Percentiles rank a stretch among this genome's conserved stretches.
Conservation (phyloP, 768 basidiomycete genomes). For the Asterophora lycoperdoides region DNA sequence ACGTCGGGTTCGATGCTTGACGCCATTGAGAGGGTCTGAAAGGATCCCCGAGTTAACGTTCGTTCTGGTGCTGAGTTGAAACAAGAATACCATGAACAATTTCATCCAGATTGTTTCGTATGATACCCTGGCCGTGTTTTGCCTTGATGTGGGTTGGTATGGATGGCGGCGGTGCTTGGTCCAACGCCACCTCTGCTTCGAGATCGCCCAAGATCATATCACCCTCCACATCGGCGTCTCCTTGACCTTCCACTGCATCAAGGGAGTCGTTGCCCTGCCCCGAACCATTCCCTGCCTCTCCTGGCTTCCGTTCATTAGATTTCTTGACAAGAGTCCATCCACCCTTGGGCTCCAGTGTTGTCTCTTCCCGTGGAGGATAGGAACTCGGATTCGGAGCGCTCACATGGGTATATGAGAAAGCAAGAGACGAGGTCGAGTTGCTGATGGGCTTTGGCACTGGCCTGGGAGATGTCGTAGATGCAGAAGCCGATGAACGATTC, state of each 20-base stretch:
- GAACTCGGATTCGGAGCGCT: constrained; percentile 71
- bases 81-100: constrained; percentile 65
- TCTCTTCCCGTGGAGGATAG: constrained; percentile 56
- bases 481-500: constrained; percentile 31
- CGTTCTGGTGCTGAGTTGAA: constrained; percentile 3
- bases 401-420: constrained; percentile 80
- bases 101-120: constrained; percentile 68
- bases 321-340: constrained; percentile 77
- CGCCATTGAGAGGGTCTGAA: constrained; percentile 57
- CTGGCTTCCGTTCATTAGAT: constrained; percentile 24
- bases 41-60: constrained; percentile 22
- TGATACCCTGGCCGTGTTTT: constrained; percentile 41
- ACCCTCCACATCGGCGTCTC: constrained; percentile 65
- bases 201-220: constrained; percentile 78
- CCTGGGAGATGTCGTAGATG: constrained; percentile 43
- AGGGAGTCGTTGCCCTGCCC: constrained; percentile 16
- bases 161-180: constrained; percentile 23
- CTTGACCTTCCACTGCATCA: constrained; percentile 27
- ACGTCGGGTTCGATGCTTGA: constrained; percentile 41
- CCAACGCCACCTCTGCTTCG: constrained; percentile 47
- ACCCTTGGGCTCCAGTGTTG: constrained; percentile 41
- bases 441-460: constrained; percentile 45
- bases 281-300: constrained; percentile 11
- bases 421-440: constrained; percentile 60
- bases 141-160: constrained; percentile 31